phyloP scores from a whole-genome alignment of 495 filamentous ascomycete species.

The Penicillium turbatum region DNA sequence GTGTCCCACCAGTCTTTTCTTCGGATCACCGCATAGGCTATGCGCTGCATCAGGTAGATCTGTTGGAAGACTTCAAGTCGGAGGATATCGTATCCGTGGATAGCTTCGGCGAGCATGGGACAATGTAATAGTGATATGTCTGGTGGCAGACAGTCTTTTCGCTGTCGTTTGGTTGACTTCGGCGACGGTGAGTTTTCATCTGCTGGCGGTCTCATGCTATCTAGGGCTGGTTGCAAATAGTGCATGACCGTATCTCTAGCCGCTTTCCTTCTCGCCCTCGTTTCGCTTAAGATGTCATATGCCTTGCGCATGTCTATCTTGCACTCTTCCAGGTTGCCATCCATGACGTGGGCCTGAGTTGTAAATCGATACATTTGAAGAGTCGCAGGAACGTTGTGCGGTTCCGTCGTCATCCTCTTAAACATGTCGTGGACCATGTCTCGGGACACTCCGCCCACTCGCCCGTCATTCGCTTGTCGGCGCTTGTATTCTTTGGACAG shows the following conservation, averaged over 20 bases:
- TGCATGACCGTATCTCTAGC: slow-evolving; percentile 26
- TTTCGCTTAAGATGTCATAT: slow-evolving; percentile 31
- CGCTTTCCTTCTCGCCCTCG: slow-evolving; percentile 21
- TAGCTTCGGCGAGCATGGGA: slow-evolving; percentile 31
- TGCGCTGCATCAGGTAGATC: slow-evolving; percentile 15
- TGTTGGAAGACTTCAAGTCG: slow-evolving; percentile 35
- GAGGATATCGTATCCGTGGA: slow-evolving; percentile 36
- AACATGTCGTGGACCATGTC: slow-evolving; percentile 44
- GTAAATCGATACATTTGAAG: slow-evolving; percentile 50
- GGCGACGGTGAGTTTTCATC: background rate
- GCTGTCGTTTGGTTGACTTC: background rate
- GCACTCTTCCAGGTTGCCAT: slow-evolving; percentile 17
- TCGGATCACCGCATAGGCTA: slow-evolving; percentile 1
- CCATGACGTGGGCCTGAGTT: slow-evolving; percentile 34
- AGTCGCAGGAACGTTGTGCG: slow-evolving; percentile 53
- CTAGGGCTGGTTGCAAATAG: slow-evolving; percentile 20
- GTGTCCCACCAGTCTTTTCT: slow-evolving; percentile 20
- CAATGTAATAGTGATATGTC: slow-evolving; percentile 20
- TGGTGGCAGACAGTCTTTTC: background rate
- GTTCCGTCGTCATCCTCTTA: slow-evolving; percentile 51
- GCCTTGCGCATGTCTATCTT: slow-evolving; percentile 23
- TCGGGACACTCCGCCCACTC: slow-evolving; percentile 32
- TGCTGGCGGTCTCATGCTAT: background rate
- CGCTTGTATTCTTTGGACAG: slow-evolving; percentile 31
- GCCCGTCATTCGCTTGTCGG: slow-evolving; percentile 5